Conservation (phyloP, 495 filamentous ascomycete genomes). For the Stereocaulon alpinum region DNA sequence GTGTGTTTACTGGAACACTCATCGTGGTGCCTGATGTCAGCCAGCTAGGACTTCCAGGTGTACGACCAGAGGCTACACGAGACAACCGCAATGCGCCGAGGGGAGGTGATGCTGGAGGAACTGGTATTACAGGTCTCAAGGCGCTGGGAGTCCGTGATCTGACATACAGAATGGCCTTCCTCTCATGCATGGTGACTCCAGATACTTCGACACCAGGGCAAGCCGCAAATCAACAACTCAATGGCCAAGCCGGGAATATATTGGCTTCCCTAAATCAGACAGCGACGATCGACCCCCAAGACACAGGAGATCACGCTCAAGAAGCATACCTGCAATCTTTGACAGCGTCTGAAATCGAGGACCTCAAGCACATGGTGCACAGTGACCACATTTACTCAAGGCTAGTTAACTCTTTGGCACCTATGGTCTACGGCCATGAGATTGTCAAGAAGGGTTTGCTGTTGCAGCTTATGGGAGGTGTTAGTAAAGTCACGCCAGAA, state of each 20-base stretch:
- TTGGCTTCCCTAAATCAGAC: constrained; percentile 70
- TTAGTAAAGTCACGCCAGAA: constrained; percentile 76
- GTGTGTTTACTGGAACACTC: constrained; percentile 89
- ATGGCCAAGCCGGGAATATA: constrained; percentile 66
- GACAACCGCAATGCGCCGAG: constrained; percentile 66
- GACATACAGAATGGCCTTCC: constrained; percentile 94
- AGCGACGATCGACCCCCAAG: constrained; percentile 47
- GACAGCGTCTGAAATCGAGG: constrained; percentile 75
- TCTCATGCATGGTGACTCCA: constrained; percentile 92
- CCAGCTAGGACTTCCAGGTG: constrained; percentile 82
- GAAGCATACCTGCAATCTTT: constrained; percentile 77
- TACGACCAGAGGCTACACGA: constrained; percentile 72
- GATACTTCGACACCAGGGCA: constrained; percentile 73
- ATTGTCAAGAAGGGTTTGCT: constrained; percentile 96
- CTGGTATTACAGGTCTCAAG: constrained; percentile 80
- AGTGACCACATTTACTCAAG: constrained; percentile 88
- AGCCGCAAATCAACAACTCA: constrained; percentile 52
- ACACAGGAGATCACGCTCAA: constrained; percentile 74
- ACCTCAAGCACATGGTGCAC: constrained; percentile 86
- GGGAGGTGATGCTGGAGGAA: constrained; percentile 67
- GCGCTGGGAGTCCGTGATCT: constrained; percentile 88
- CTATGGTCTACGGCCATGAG: constrained; percentile 93
- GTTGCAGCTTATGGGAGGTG: constrained; percentile 85
- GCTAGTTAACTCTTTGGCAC: constrained; percentile 91
- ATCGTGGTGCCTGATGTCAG: constrained; percentile 97